phyloP scores from a whole-genome alignment of 1,284 basidiomycete species.

The Exobasidium cylindrosporum region DNA sequence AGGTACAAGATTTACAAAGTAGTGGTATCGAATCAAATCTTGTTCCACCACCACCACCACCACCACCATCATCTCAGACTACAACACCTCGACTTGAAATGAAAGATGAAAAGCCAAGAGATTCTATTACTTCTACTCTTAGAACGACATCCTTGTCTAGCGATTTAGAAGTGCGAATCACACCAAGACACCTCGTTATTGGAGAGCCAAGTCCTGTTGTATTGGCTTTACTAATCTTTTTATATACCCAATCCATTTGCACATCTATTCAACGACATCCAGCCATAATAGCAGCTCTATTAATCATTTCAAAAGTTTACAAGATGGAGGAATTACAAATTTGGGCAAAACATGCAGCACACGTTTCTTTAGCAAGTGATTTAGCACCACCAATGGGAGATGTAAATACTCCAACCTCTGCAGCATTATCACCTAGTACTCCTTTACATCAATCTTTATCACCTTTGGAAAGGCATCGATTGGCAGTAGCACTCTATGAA shows the following conservation, averaged over 20 bases:
- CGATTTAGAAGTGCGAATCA: constrained; percentile 67
- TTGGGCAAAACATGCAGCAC: constrained; percentile 86
- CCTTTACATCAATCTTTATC: background rate
- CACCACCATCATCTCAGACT: background rate
- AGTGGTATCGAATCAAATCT: too few species aligned
- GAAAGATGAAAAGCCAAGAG: constrained; percentile 1
- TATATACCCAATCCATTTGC: constrained; percentile 79
- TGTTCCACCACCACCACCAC: too few species aligned
- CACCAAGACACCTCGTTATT: constrained; percentile 73
- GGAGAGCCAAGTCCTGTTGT: constrained; percentile 86
- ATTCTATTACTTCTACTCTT: background rate
- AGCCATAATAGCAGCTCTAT: constrained; percentile 78
- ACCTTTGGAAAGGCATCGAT: constrained; percentile 69
- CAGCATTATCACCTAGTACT: background rate
- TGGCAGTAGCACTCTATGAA: constrained; percentile 85
- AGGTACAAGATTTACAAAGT: constrained; percentile 17
- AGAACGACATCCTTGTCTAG: background rate
- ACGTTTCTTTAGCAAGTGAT: constrained; percentile 56
- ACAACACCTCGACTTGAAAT: background rate
- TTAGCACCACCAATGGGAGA: constrained; percentile 22
- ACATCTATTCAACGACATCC: constrained; percentile 87
- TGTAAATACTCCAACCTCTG: background rate
- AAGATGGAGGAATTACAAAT: constrained; percentile 70
- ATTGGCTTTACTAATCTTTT: constrained; percentile 83
- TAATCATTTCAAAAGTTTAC: constrained; percentile 81